A percentile compares a stretch with the other conserved stretches of the same genome.
These are phyloP conservation scores for Beauveria varroae DNA, from an alignment of 2,329 filamentous ascomycete genomes.

Conservation along the genomic window DNA sequence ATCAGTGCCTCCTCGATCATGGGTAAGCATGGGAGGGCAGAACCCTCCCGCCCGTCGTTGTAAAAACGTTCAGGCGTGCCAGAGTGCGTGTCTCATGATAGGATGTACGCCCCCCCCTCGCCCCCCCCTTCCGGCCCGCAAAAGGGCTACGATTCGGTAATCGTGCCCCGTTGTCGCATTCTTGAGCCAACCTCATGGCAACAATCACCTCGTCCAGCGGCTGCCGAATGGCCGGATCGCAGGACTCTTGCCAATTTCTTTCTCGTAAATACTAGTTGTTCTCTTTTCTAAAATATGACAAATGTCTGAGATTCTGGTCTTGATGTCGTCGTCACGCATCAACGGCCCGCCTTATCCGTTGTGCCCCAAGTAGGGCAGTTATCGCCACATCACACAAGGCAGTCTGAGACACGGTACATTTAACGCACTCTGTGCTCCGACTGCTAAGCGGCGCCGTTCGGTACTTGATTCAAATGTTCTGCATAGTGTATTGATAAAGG, in stretches of 20 bases:
- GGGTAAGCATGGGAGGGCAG: not conserved
- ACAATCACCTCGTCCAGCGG: not conserved
- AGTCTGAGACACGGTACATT: not conserved
- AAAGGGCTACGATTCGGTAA: conserved; percentile 12
- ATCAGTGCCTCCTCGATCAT: not conserved
- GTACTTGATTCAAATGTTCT: not conserved
- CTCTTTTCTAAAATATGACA: too few species aligned
- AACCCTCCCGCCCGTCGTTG: not conserved
- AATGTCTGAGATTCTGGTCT: too few species aligned
- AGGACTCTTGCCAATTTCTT: not conserved
- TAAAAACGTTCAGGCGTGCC: not conserved
- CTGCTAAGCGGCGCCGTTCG: not conserved
- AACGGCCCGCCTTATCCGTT: not conserved
- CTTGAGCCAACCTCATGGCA: conserved; percentile 8
- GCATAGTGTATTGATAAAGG: too few species aligned
- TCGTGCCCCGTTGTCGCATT: conserved; percentile 12
- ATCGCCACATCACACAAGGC: not conserved
- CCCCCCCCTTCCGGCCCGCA: conserved; percentile 1
- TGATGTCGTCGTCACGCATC: not conserved
- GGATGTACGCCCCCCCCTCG: not conserved
- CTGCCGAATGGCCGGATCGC: not conserved
- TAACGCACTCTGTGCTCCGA: not conserved
- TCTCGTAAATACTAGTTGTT: not conserved
- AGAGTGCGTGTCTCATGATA: conserved; percentile 1
- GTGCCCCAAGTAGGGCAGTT: not conserved